Percentiles rank a stretch among this genome's conserved stretches.
These are phyloP conservation scores for Pontederia paniculata DNA, from an alignment of 176 grass and related monocot species.

Conservation along the genomic window DNA sequence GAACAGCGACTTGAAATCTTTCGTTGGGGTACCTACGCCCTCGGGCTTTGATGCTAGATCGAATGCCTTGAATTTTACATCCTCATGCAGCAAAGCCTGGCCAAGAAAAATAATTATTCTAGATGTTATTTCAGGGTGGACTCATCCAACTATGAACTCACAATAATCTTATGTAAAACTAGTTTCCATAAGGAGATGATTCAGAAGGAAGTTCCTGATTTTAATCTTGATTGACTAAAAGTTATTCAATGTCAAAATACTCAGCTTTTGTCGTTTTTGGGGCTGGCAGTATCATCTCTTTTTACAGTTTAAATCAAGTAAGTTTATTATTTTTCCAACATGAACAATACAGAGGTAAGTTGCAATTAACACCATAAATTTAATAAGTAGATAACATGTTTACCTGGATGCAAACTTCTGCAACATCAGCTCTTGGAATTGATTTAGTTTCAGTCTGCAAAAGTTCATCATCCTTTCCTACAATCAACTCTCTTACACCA, in stretches of 20 bases:
- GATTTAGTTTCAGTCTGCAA: slow-evolving; percentile 69
- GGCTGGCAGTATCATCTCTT: too few relatives aligned
- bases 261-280: too few relatives aligned
- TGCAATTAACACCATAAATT: neutral
- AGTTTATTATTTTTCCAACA: too few relatives aligned
- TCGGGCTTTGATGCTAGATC: slow-evolving; percentile 82
- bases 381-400: neutral
- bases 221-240: too few relatives aligned
- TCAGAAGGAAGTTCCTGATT: too few relatives aligned
- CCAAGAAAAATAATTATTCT: slow-evolving; percentile 2
- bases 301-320: too few relatives aligned
- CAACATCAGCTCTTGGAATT: slow-evolving; percentile 79
- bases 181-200: too few relatives aligned
- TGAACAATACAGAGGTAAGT: too few relatives aligned
- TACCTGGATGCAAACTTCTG: slow-evolving; percentile 91
- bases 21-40: slow-evolving; percentile 49
- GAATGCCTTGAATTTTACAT: slow-evolving; percentile 74
- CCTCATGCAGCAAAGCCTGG: slow-evolving; percentile 69
- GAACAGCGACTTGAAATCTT: slow-evolving; percentile 56
- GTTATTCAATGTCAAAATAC: too few relatives aligned
- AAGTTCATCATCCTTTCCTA: slow-evolving; percentile 81
- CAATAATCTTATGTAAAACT: too few relatives aligned
- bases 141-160: too few relatives aligned
- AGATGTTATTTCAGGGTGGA: neutral
- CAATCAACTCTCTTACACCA: slow-evolving; percentile 53